These are phyloP conservation scores for Diaporthe amygdali DNA, from an alignment of 2,329 filamentous ascomycete species.

Conservation along the genomic window DNA sequence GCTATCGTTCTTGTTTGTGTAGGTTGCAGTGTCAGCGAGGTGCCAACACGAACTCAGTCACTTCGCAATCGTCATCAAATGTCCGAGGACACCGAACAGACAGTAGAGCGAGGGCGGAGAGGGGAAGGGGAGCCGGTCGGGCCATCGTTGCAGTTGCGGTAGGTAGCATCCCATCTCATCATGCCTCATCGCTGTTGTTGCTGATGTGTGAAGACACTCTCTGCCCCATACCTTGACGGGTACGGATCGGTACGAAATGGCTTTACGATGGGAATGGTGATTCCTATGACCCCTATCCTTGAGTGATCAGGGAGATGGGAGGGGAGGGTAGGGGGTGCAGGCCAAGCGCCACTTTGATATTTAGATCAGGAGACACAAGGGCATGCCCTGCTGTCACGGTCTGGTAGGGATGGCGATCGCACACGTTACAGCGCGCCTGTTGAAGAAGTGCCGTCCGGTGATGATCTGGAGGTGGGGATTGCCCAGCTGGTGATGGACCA, in stretches of 20 bases:
- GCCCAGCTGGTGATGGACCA: conserved; percentile 19
- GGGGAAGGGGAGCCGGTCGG: neutral
- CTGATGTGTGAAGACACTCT: neutral
- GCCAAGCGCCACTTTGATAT: neutral
- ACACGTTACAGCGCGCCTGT: conserved; percentile 10
- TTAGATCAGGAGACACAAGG: conserved; percentile 12
- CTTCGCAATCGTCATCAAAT: conserved; percentile 20
- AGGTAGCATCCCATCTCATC: neutral
- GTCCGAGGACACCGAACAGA: conserved; percentile 28
- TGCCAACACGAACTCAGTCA: conserved; percentile 27
- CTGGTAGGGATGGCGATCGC: neutral
- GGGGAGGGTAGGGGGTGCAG: neutral
- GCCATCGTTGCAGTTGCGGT: neutral
- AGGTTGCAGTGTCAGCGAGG: conserved; percentile 11
- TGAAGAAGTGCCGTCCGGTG: conserved; percentile 21
- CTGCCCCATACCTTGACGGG: neutral
- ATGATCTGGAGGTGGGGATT: neutral
- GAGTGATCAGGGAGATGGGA: conserved; percentile 4
- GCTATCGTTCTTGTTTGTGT: conserved; percentile 29
- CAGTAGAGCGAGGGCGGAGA: neutral
- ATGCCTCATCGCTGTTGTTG: neutral
- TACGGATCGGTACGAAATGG: conserved; percentile 20
- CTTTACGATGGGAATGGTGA: conserved; percentile 4
- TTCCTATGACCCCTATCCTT: conserved; percentile 6
- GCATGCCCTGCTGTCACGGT: neutral